phyloP scores from a whole-genome alignment of 129 eudicot genomes.

The Flaveria brownii region DNA sequence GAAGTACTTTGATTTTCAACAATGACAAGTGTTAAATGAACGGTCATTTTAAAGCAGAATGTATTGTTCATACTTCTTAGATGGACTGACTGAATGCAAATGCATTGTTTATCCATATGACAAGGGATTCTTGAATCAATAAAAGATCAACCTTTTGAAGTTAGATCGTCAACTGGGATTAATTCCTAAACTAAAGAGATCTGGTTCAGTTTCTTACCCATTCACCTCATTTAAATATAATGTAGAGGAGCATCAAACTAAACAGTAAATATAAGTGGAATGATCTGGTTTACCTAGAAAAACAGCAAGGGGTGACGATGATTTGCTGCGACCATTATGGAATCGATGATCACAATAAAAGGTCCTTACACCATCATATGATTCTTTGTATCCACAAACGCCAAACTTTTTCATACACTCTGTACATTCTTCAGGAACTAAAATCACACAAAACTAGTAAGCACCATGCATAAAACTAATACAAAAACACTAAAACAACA shows the following conservation, averaged over 20 bases:
- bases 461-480: background rate
- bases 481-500: background rate
- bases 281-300: conserved; percentile 27
- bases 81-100: background rate
- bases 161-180: background rate
- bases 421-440: conserved; percentile 35
- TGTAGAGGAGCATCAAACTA: background rate
- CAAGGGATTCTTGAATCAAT: background rate
- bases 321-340: conserved; percentile 20
- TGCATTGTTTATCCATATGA: background rate
- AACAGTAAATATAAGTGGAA: background rate
- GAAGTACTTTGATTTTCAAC: background rate
- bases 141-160: background rate
- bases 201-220: background rate
- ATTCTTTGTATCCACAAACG: conserved; percentile 11
- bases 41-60: background rate
- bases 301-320: conserved; percentile 28
- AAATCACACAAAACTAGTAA: conserved; percentile 1
- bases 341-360: conserved; percentile 22
- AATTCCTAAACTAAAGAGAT: background rate
- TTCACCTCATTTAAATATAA: background rate
- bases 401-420: conserved; percentile 20
- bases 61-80: too few species aligned
- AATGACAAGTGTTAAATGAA: background rate
- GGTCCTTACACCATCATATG: conserved; percentile 22